These are phyloP conservation scores for Termitomyces titanicus DNA, from an alignment of 768 basidiomycete species.

Conservation along the genomic window DNA sequence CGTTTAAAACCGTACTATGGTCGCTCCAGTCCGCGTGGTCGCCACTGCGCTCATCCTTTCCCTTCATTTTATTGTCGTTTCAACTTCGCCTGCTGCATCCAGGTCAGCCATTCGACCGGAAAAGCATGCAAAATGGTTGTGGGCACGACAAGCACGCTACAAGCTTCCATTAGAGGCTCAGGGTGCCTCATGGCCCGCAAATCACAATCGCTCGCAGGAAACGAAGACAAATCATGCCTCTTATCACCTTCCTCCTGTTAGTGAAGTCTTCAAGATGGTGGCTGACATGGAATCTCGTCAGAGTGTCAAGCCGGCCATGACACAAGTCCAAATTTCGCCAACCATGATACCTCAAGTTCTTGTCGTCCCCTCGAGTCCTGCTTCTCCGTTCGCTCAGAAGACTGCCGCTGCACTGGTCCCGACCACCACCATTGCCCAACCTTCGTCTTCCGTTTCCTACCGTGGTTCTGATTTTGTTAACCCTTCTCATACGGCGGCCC, in stretches of 20 bases:
- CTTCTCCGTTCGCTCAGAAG: not conserved
- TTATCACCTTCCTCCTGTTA: conserved; percentile 10
- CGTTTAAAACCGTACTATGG: not conserved
- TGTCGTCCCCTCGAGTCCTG: not conserved
- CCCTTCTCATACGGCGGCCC: not conserved
- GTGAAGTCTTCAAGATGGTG: conserved; percentile 15
- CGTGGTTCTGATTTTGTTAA: not conserved
- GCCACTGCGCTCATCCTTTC: not conserved
- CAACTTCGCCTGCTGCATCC: not conserved
- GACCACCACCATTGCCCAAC: not conserved
- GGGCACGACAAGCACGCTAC: conserved; percentile 1
- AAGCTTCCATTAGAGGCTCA: not conserved
- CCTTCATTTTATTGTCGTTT: not conserved
- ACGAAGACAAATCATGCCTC: not conserved
- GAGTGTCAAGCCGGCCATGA: not conserved
- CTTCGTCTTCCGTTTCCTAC: conserved; percentile 1
- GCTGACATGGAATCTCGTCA: not conserved
- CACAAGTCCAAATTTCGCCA: not conserved
- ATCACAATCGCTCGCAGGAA: not conserved
- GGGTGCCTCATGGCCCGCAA: not conserved
- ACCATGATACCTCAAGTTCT: not conserved
- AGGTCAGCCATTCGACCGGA: not conserved
- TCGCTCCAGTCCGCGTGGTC: not conserved
- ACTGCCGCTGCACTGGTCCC: not conserved
- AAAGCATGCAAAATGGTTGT: not conserved